phyloP scores from a whole-genome alignment of 768 basidiomycete species.

The Mycena floridula region DNA sequence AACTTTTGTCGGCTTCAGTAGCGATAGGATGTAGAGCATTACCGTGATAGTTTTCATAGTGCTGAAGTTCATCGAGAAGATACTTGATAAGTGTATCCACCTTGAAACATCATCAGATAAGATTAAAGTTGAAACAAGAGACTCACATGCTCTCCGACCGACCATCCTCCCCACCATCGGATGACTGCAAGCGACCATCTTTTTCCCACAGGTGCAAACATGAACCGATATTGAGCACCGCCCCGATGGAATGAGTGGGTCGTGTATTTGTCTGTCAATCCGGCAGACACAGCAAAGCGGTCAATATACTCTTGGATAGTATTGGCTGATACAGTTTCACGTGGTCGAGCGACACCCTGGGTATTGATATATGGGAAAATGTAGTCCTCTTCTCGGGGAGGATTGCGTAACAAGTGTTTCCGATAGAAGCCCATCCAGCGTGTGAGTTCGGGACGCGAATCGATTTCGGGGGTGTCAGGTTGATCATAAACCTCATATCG shows the following conservation, averaged over 20 bases:
- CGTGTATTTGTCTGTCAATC: slow-evolving; percentile 18
- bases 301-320: slow-evolving; percentile 19
- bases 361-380: slow-evolving; percentile 25
- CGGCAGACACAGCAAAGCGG: slow-evolving; percentile 19
- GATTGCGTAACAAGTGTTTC: slow-evolving; percentile 2
- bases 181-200: slow-evolving; percentile 29
- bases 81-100: slow-evolving; percentile 29
- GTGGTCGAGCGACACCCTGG: slow-evolving; percentile 19
- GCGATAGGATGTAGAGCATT: slow-evolving; percentile 22
- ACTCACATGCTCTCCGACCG: slow-evolving; percentile 27
- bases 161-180: slow-evolving; percentile 40
- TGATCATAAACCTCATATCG: slow-evolving; percentile 28
- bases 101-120: slow-evolving; percentile 7
- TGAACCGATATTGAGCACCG: slow-evolving; percentile 33
- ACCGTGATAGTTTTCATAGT: slow-evolving; percentile 21
- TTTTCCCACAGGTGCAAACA: slow-evolving; percentile 26
- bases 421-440: slow-evolving; percentile 18
- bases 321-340: no score
- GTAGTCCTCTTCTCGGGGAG: slow-evolving; percentile 9
- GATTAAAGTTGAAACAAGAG: not conserved
- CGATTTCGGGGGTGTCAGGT: slow-evolving; percentile 22
- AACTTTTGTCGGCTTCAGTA: slow-evolving; percentile 13
- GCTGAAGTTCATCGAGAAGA: slow-evolving; percentile 26
- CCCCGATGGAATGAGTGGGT: slow-evolving; percentile 31
- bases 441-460: slow-evolving; percentile 21